These are phyloP conservation scores for Canariomyces notabilis DNA, from an alignment of 2,329 filamentous ascomycete genomes.

Conservation along the genomic window DNA sequence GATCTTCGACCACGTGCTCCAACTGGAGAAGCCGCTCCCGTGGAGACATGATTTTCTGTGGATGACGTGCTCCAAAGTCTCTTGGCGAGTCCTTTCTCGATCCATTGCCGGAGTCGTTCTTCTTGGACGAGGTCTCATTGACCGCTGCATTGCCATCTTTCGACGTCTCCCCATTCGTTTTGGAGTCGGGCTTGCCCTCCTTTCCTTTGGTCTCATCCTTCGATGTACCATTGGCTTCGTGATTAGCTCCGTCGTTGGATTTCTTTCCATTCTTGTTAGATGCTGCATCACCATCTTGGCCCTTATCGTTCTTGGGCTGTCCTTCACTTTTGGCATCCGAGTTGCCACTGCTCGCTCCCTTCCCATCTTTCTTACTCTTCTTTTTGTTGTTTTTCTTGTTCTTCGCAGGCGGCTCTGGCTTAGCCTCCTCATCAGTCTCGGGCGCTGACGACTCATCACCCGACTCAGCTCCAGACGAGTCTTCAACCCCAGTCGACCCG, in stretches of 20 bases:
- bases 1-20: conserved; percentile 49
- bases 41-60: conserved; percentile 44
- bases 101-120: conserved; percentile 26
- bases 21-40: conserved; percentile 48
- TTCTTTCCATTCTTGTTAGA: background rate
- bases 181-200: background rate
- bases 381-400: background rate
- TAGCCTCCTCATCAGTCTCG: conserved; percentile 4
- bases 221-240: too few relatives aligned
- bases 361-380: background rate
- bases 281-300: background rate
- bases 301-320: conserved; percentile 6
- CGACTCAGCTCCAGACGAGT: too few relatives aligned
- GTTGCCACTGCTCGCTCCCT: background rate
- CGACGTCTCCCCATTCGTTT: background rate
- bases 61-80: conserved; percentile 18
- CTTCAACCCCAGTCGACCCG: too few relatives aligned
- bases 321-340: background rate
- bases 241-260: background rate
- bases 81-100: too few relatives aligned
- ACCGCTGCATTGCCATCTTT: conserved; percentile 1
- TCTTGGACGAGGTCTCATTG: conserved; percentile 13
- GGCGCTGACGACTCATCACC: background rate
- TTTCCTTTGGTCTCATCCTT: conserved; percentile 5
- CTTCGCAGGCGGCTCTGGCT: background rate